Evolutionary conservation across 2,329 filamentous ascomycete species (phyloP).

Genomic region (Akanthomyces muscarius): DNA sequence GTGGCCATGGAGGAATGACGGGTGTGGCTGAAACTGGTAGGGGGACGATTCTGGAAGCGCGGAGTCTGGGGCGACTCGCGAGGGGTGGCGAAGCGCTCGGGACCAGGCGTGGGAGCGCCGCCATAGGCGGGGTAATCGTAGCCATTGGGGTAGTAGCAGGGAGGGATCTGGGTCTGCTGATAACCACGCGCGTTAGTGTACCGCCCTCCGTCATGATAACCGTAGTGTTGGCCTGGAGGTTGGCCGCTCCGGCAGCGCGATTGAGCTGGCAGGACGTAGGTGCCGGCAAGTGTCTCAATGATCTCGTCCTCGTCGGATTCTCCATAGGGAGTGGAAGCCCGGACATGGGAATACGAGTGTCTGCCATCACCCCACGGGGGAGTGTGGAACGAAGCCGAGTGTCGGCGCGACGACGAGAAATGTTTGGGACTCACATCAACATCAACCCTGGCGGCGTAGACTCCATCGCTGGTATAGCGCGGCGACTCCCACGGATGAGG

Average conservation of each 20-base stretch:
- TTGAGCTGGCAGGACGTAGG: constrained; percentile 50
- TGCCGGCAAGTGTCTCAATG: constrained; percentile 51
- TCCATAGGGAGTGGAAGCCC: constrained; percentile 55
- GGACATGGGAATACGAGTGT: constrained; percentile 55
- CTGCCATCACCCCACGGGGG: constrained; percentile 48
- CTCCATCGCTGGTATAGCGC: constrained; percentile 58
- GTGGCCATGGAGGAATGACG: constrained; percentile 47
- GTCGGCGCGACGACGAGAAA: constrained; percentile 44
- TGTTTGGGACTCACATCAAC: constrained; percentile 61
- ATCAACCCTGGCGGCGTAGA: constrained; percentile 48
- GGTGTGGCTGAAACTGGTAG: constrained; percentile 40
- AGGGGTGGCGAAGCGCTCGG: constrained; percentile 20
- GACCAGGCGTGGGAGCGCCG: constrained; percentile 3
- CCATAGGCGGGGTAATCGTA: constrained; percentile 35
- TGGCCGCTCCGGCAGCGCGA: constrained; percentile 37
- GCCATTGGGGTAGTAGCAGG: constrained; percentile 30
- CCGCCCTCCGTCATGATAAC: constrained; percentile 49
- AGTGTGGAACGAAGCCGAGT: constrained; percentile 31
- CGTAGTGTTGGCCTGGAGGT: constrained; percentile 33
- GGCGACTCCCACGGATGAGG: constrained; percentile 46
- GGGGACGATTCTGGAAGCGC: constrained; percentile 32
- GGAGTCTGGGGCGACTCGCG: constrained; percentile 41
- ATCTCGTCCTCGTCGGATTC: constrained; percentile 63
- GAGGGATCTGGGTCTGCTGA: constrained; percentile 40
- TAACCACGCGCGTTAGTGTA: constrained; percentile 57